phyloP scores from a whole-genome alignment of 2,329 filamentous ascomycete species.

The Clonostachys sp. region DNA sequence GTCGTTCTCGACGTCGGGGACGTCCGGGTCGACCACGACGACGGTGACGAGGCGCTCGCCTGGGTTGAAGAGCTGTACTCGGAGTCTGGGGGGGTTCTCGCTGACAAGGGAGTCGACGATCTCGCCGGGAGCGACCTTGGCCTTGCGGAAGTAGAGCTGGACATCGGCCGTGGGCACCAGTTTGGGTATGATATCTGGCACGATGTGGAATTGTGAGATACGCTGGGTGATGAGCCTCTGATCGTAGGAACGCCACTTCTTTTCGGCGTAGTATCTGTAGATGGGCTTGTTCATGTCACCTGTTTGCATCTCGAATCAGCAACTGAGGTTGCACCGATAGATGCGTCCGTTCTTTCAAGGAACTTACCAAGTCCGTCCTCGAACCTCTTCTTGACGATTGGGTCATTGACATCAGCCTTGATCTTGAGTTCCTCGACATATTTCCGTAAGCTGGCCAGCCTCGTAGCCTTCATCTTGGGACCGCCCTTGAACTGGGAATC shows the following conservation, averaged over 20 bases:
- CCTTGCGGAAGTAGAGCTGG: slow-evolving; percentile 71
- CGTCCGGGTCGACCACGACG: slow-evolving; percentile 84
- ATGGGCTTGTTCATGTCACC: slow-evolving; percentile 96
- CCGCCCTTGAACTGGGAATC: slow-evolving; percentile 56
- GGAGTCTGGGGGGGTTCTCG: slow-evolving; percentile 69
- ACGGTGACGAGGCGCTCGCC: slow-evolving; percentile 81
- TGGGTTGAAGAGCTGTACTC: slow-evolving; percentile 78
- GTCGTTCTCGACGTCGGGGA: slow-evolving; percentile 73
- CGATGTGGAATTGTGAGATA: slow-evolving; percentile 78
- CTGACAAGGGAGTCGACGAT: slow-evolving; percentile 72
- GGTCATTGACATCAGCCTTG: slow-evolving; percentile 90
- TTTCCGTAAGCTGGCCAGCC: slow-evolving; percentile 64
- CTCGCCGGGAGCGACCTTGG: slow-evolving; percentile 69
- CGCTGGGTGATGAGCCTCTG: slow-evolving; percentile 78
- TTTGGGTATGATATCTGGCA: slow-evolving; percentile 81
- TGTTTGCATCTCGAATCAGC: slow-evolving; percentile 24
- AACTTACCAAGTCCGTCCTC: slow-evolving; percentile 81
- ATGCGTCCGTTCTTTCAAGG: neutral
- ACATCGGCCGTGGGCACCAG: slow-evolving; percentile 78
- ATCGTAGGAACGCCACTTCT: slow-evolving; percentile 83
- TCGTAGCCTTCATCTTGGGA: slow-evolving; percentile 58
- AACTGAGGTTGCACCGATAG: no score
- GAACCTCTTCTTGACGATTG: slow-evolving; percentile 85
- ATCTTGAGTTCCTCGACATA: slow-evolving; percentile 80
- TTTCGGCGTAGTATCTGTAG: slow-evolving; percentile 83